Percentiles rank a stretch among this genome's conserved stretches.
Conservation (phyloP, 768 basidiomycete genomes). For the Suillus occidentalis region DNA sequence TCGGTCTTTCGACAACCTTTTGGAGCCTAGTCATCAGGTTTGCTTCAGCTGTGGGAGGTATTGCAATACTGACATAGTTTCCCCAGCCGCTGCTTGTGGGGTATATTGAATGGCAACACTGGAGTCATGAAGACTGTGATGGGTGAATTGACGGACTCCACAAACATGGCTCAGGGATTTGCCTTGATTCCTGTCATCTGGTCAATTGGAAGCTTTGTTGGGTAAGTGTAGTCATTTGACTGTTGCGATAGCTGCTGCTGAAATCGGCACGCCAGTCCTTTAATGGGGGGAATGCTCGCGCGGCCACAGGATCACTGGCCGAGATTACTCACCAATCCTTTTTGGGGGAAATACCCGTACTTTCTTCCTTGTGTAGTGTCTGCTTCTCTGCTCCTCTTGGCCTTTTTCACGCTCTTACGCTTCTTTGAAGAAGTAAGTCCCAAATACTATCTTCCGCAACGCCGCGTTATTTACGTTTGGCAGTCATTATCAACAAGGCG, state of each 20-base stretch:
- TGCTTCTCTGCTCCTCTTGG: constrained; percentile 12
- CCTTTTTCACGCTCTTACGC: constrained; percentile 18
- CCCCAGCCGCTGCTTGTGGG: constrained; percentile 34
- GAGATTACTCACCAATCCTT: constrained; percentile 39
- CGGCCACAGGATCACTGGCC: constrained; percentile 59
- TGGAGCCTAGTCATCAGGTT: constrained; percentile 55
- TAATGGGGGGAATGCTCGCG: constrained; percentile 58
- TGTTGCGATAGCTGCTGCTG: no score
- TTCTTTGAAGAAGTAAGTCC: constrained; percentile 34
- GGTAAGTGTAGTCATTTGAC: constrained; percentile 28
- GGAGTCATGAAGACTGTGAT: constrained; percentile 72
- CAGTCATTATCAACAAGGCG: not conserved
- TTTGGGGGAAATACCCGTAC: constrained; percentile 38
- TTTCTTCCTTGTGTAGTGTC: constrained; percentile 35
- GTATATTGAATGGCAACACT: constrained; percentile 38
- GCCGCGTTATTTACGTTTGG: not conserved
- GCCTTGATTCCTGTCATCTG: constrained; percentile 30
- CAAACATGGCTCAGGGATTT: constrained; percentile 37
- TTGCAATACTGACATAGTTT: no score
- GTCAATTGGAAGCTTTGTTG: constrained; percentile 32
- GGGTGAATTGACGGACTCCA: constrained; percentile 54
- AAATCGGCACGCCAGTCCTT: constrained; percentile 27
- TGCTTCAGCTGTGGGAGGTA: not conserved
- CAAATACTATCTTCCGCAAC: not conserved
- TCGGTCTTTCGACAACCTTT: constrained; percentile 69